Percentiles rank a stretch among this genome's conserved stretches.
Evolutionary conservation across 148 eudicot genomes (phyloP).

Genomic region (Spergularia marina): DNA sequence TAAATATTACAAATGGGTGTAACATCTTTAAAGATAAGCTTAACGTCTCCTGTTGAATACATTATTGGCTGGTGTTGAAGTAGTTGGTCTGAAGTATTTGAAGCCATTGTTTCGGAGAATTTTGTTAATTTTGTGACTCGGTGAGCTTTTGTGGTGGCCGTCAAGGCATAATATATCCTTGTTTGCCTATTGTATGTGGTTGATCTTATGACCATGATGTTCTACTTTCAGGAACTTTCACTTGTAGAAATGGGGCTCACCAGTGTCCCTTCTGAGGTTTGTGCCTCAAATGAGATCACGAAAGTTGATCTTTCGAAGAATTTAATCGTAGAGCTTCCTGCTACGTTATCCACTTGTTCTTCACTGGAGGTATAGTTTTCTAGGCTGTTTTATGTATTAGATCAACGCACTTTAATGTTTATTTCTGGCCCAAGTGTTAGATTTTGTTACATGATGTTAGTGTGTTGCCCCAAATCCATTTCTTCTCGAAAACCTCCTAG

Average conservation of each 20-base stretch:
- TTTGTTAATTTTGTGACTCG: neutral
- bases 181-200: neutral
- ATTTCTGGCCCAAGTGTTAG: neutral
- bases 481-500: neutral
- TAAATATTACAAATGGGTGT: too few relatives aligned
- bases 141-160: neutral
- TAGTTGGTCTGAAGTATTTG: slow-evolving; percentile 1
- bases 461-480: slow-evolving; percentile 4
- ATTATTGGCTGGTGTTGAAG: neutral
- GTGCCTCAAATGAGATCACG: slow-evolving; percentile 67
- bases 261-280: slow-evolving; percentile 68
- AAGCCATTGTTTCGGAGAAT: neutral
- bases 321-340: slow-evolving; percentile 74
- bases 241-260: slow-evolving; percentile 59
- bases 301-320: slow-evolving; percentile 83
- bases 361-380: slow-evolving; percentile 64
- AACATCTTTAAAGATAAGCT: too few relatives aligned
- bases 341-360: slow-evolving; percentile 60
- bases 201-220: slow-evolving; percentile 8
- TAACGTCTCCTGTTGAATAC: neutral
- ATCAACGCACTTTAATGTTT: neutral
- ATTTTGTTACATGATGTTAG: neutral
- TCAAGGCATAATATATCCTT: neutral
- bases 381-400: neutral
- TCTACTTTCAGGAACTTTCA: slow-evolving; percentile 67